Evolutionary conservation across 371 early-diverging fungal species (phyloP), one percentile per base, ranked within the genome.

Genomic region (Syncephalastrum monosporum): DNA sequence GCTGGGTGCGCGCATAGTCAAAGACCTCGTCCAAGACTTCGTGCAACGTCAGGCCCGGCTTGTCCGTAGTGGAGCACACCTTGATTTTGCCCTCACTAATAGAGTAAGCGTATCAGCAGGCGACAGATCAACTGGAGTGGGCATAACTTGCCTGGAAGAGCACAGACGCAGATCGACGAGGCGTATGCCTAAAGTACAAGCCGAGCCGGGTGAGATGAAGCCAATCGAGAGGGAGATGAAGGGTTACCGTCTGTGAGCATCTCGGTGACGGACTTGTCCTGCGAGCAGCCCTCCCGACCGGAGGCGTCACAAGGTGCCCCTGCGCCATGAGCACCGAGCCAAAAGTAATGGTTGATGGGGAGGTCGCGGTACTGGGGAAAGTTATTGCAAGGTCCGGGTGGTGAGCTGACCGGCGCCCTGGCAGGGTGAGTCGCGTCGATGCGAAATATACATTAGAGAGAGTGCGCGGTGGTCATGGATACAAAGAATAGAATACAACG

Each of bases 261-360:
- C 7, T 61, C 53, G 27, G 65, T 48, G 42, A 71, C 49, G n/a
- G 47, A 24, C 21, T 52, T 54, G 16, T 55, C 56, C 24, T 65
- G 68, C 16, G 42, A 50, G 0, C 48, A 19, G n/a, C 53, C 59
- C 53, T 27, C 46, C 13, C n/a, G 17, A 23, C 29, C 33, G 47
- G 41, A 24, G 3, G 49, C 12, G 45, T 17, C 24, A 6, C 15
- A 55, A 24, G 47, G 33, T 4, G 62, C 53, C 16, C 63, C 63
- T 1, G 65, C 59, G 29, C 57, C 53, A 42, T 58, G 55, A 7
- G 73, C 67, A 42, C 77, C 77, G 14, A 71, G 59, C 49, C 65
- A 77, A 42, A 74, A 65, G 4, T 56, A 71, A 33, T 69, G 64
- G 33, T 74, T 68, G 23, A 71, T 51, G 21, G 74, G 74, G 47